Evolutionary conservation across 331 rosid species (phyloP).

Genomic region (Quercus lobata): DNA sequence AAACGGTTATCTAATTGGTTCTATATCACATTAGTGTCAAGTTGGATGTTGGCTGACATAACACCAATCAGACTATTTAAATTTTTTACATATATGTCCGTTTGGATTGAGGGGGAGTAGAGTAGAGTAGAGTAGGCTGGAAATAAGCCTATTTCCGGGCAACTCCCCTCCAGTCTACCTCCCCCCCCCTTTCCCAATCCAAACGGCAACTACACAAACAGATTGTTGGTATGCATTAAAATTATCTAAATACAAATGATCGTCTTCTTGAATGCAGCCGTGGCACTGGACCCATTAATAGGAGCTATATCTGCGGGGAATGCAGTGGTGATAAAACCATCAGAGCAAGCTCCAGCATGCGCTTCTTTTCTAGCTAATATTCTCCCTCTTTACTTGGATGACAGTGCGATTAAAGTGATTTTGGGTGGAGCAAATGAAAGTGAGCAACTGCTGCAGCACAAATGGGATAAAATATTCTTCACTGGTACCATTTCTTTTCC

Average conservation of each 20-base stretch:
- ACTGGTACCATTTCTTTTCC: slow-evolving; percentile 55
- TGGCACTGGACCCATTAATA: slow-evolving; percentile 79
- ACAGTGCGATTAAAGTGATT: slow-evolving; percentile 56
- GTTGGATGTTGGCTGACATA: not conserved
- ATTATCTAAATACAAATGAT: not conserved
- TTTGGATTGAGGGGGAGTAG: too few species aligned
- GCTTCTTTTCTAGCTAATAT: slow-evolving; percentile 62
- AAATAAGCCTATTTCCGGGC: too few species aligned
- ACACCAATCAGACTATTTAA: not conserved
- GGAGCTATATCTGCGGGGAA: slow-evolving; percentile 97
- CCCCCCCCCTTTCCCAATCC: too few species aligned
- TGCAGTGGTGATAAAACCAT: slow-evolving; percentile 60
- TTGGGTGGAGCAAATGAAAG: slow-evolving; percentile 61
- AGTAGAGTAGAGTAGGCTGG: too few species aligned
- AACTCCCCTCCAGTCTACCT: too few species aligned
- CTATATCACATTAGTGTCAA: not conserved
- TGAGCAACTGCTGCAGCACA: slow-evolving; percentile 51
- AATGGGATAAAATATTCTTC: slow-evolving; percentile 91
- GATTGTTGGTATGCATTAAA: not conserved
- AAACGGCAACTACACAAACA: not conserved
- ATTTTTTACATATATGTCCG: not conserved
- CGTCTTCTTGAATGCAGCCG: slow-evolving; percentile 32
- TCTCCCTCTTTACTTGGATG: slow-evolving; percentile 70
- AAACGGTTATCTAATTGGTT: not conserved
- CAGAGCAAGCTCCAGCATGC: slow-evolving; percentile 71